Percentiles rank a stretch among this genome's conserved stretches.
Evolutionary conservation across 306 rosid genomes (phyloP).

Genomic region (Malus sieversii): DNA sequence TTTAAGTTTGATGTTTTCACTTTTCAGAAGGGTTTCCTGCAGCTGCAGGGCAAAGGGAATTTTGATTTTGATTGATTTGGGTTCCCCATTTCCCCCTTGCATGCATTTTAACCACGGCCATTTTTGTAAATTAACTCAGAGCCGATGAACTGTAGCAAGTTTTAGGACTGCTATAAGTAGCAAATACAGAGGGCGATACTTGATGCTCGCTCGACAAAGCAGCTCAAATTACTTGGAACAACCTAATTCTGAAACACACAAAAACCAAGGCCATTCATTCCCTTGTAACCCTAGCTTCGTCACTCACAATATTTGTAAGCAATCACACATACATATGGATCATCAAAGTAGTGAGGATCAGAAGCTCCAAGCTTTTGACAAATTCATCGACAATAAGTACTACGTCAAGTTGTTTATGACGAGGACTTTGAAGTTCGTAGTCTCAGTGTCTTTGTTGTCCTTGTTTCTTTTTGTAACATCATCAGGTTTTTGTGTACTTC

Average conservation of each 20-base stretch:
- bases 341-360: constrained; percentile 1
- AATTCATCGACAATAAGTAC: constrained; percentile 4
- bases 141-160: not conserved
- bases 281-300: not conserved
- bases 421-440: constrained; percentile 22
- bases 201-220: not conserved
- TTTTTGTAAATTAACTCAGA: constrained; percentile 1
- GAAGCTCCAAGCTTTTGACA: constrained; percentile 5
- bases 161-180: constrained; percentile 25
- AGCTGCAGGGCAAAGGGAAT: not conserved
- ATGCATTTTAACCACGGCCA: not conserved
- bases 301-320: not conserved
- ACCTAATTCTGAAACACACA: not conserved
- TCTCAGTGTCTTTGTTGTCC: constrained; percentile 34
- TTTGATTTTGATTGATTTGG: not conserved
- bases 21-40: not conserved
- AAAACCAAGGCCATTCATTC: not conserved
- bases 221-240: not conserved
- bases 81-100: not conserved
- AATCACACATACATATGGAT: constrained; percentile 15
- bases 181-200: not conserved
- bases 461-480: constrained; percentile 24
- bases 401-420: not conserved
- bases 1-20: not conserved
- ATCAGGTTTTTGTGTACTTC: constrained; percentile 24